A percentile compares a stretch with the other conserved stretches of the same genome.
These are phyloP conservation scores for Cardiospermum halicacabum DNA, from an alignment of 345 rosid genomes.

Conservation along the genomic window DNA sequence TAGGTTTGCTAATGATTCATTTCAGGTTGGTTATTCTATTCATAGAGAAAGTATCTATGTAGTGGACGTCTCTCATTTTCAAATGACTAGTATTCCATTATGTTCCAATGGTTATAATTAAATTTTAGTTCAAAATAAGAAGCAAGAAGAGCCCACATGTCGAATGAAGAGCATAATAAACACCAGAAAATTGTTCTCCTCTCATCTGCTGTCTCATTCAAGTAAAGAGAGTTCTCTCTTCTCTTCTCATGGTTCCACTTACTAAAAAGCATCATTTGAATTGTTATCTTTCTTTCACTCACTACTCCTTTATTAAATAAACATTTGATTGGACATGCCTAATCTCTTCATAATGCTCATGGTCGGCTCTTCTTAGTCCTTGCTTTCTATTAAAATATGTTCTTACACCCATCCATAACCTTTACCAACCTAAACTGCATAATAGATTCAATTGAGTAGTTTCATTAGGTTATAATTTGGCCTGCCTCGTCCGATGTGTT, in stretches of 20 bases:
- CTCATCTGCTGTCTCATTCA: conserved; percentile 17
- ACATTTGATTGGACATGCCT: conserved; percentile 8
- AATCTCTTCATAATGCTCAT: background rate
- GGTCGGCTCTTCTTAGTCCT: too few species aligned
- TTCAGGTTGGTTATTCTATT: too few species aligned
- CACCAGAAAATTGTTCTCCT: conserved; percentile 15
- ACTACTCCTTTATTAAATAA: background rate
- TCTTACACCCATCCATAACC: too few species aligned
- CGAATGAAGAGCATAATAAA: conserved; percentile 13
- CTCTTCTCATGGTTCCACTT: conserved; percentile 20
- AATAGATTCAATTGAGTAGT: too few species aligned
- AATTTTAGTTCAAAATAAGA: conserved; percentile 5
- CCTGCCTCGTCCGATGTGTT: too few species aligned
- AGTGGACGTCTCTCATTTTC: conserved; percentile 7
- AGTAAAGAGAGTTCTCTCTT: conserved; percentile 8
- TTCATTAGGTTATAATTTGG: too few species aligned
- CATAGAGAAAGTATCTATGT: too few species aligned
- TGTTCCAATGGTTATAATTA: background rate
- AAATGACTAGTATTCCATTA: background rate
- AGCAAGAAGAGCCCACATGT: conserved; percentile 27
- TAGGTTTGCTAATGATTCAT: too few species aligned
- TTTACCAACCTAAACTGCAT: too few species aligned
- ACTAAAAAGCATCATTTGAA: conserved; percentile 16
- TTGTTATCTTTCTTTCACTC: background rate
- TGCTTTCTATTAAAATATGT: too few species aligned